Conservation (phyloP, 2,329 filamentous ascomycete species). For the Ophiosphaerella herpotricha region DNA sequence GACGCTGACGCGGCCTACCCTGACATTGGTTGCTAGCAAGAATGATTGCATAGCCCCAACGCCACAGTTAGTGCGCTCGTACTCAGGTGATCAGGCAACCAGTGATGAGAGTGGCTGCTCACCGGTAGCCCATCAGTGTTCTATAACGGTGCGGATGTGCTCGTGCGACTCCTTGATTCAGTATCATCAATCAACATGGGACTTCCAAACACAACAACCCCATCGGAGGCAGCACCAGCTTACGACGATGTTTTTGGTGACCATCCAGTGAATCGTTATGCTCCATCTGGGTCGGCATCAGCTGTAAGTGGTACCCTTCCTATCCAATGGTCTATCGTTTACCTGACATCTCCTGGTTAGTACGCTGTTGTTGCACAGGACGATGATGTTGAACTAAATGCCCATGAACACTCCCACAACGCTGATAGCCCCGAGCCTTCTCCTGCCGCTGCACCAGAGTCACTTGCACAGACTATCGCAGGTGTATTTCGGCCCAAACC, state of each 20-base stretch:
- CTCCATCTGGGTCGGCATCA: constrained; percentile 23
- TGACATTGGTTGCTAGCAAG: too few species aligned
- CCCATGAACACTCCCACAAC: constrained; percentile 7
- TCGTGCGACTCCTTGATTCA: not conserved
- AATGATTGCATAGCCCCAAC: too few species aligned
- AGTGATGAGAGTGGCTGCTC: not conserved
- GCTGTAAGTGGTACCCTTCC: constrained; percentile 9
- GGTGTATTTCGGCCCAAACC: constrained; percentile 27
- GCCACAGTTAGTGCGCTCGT: too few species aligned
- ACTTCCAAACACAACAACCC: constrained; percentile 11
- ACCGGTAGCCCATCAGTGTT: not conserved
- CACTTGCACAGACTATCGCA: constrained; percentile 29
- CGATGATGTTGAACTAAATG: constrained; percentile 29
- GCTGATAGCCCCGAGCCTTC: constrained; percentile 6
- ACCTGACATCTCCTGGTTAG: constrained; percentile 7
- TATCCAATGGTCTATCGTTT: not conserved
- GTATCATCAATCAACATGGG: constrained; percentile 20
- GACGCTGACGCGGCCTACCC: too few species aligned
- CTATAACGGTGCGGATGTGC: too few species aligned
- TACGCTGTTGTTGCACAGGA: constrained; percentile 31
- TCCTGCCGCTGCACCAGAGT: constrained; percentile 12
- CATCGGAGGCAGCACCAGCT: constrained; percentile 30
- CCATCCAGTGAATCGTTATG: constrained; percentile 25
- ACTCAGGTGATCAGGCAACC: too few species aligned
- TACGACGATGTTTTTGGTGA: constrained; percentile 34